These are phyloP conservation scores for Pseudoperonospora humuli DNA, from an alignment of 352 stramenopile species.

Conservation along the genomic window DNA sequence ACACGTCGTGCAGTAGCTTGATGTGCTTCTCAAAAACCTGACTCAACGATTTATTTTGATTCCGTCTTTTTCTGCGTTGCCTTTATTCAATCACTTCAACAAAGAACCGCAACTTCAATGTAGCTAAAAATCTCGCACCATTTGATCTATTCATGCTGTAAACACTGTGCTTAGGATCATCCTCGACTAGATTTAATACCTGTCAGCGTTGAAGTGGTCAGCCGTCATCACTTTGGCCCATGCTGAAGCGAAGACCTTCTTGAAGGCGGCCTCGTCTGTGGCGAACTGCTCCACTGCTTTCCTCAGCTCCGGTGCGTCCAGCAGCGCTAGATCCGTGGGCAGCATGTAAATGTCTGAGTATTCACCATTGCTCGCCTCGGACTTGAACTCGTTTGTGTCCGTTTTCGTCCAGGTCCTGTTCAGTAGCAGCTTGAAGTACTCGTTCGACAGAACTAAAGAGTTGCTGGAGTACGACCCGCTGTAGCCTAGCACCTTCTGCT, in stretches of 20 bases:
- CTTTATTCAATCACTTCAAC: too few relatives aligned
- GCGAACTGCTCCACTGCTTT: constrained; percentile 12
- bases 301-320: constrained; percentile 21
- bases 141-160: too few relatives aligned
- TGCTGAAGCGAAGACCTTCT: constrained; percentile 14
- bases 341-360: constrained; percentile 28
- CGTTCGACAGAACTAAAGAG: constrained; percentile 75
- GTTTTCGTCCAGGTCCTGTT: constrained; percentile 17
- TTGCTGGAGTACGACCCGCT: constrained; percentile 76
- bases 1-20: too few relatives aligned
- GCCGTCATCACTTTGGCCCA: constrained; percentile 22
- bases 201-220: constrained; percentile 17
- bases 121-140: too few relatives aligned
- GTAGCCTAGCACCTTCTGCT: constrained; percentile 80
- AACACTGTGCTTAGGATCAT: too few relatives aligned
- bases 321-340: constrained; percentile 17
- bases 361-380: constrained; percentile 17
- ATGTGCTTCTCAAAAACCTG: too few relatives aligned
- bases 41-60: too few relatives aligned
- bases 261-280: constrained; percentile 11
- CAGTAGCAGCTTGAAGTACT: constrained; percentile 23
- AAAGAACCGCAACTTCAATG: too few relatives aligned
- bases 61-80: too few relatives aligned
- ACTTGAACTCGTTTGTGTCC: constrained; percentile 19
- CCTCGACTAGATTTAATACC: constrained; percentile 17